Evolutionary conservation across 192 early-diverging fungal species (phyloP), one percentile per base, ranked within the genome.

Genomic region (Coemansia sp.): DNA sequence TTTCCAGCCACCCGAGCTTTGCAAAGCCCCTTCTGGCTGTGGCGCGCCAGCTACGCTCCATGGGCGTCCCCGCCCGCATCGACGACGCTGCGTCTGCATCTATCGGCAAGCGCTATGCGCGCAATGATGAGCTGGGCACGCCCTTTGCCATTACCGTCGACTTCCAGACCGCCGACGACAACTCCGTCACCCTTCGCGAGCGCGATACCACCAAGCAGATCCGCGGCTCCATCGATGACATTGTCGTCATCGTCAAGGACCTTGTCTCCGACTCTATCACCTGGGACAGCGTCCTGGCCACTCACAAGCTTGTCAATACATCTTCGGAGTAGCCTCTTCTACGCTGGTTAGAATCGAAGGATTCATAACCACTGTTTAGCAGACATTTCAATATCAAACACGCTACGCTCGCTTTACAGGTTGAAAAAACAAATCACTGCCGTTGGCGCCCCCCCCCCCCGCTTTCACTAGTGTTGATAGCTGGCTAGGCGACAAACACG

Each of bases 101-200:
- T 23, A 98, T 99, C 71, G 98, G 98, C 66, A 89, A 90, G 63
- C 90, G 98, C 68, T 99, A 99, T 83, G 88, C 96, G 4, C 92
- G 98, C 68, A 98, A 97, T 77, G 98, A 99, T 77, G 96, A 99
- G 79, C 76, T 99, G 34, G 98, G 98, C 64, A 99, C 92, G 44
- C 95, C 95, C 39, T 99, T 95, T 79, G 96, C 91, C 34, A 87
- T 99, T 75, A 99, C 98, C 14, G 90, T 99, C 36, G 98, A 99
- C 84, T 98, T 99, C 90, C 92, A 97, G 70, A 94, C 96, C n/a
- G 89, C 89, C 45, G 85, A 95, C 75, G 98, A 99, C 73, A 64
- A 85, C 60, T 95, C 94, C 12, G 92, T 99, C 38, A 99, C 98
- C 15, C 84, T 99, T 49, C 92, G 98, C 60, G 95, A 98, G 84